phyloP scores from a whole-genome alignment of 192 early-diverging fungal genomes.

The Rhizophagus sp. region DNA sequence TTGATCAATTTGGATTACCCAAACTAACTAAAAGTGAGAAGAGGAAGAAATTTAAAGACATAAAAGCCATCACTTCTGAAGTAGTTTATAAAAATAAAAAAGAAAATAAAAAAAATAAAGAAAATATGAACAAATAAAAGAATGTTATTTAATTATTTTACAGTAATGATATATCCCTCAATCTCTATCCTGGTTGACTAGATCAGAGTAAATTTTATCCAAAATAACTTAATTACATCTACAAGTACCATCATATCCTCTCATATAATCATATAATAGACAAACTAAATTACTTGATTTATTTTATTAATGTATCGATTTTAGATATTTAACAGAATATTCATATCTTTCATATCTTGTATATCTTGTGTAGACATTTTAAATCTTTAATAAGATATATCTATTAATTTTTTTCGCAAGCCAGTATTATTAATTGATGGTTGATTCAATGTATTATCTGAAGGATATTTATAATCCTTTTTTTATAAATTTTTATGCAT shows the following conservation, averaged over 20 bases:
- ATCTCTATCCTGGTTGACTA: no score
- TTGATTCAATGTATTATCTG: background rate
- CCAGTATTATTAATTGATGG: background rate
- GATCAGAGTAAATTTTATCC: no score
- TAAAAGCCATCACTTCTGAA: background rate
- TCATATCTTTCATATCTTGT: no score
- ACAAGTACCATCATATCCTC: no score
- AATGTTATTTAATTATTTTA: no score
- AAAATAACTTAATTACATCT: no score
- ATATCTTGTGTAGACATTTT: background rate
- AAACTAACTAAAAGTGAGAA: background rate
- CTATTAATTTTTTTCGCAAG: background rate
- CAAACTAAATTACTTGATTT: background rate
- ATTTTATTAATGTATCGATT: background rate
- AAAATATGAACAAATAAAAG: background rate
- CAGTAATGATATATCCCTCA: no score
- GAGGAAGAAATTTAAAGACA: background rate
- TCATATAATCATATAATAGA: no score
- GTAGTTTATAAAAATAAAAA: background rate
- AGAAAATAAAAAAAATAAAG: background rate
- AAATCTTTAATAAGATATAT: background rate
- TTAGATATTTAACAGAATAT: background rate
- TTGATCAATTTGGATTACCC: background rate
- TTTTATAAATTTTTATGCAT: background rate
- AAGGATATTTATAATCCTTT: background rate